Evolutionary conservation across 2,329 filamentous ascomycete species (phyloP), one percentile per base, ranked within the genome.

Genomic region (Canariomyces notabilis): DNA sequence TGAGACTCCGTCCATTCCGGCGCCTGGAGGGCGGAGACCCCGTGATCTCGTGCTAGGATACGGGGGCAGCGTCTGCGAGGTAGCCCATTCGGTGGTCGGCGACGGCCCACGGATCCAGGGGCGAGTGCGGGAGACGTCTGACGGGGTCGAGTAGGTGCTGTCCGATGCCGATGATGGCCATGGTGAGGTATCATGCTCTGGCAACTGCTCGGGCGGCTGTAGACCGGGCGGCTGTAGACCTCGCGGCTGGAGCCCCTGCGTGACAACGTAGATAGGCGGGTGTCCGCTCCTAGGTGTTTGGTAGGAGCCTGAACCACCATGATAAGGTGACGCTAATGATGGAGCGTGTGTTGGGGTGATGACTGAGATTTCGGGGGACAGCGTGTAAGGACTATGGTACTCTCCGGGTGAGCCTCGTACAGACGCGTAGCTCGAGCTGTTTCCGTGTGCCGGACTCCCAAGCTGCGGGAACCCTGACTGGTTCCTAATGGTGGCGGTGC

Each of bases 71-170:
- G 64, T 52, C 26, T 55, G 52, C 23, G 52, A 58, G 14, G 37
- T 26, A 9, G 53, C 46, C 67, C 67, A 71, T 16, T 64, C 61
- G 1, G 56, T 49, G 15, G 57, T 60, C 2, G 65, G 58, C 5
- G 62, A 53, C 8, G 55, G 56, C n/a, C 59, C 51, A 2, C 57
- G 49, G 6, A 54, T 59, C 60, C 49, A 57, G 15, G 38, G 33
- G 18, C 52, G 46, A 5, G 42, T 52, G 32, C 60, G 52, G 2
- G 63, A 56, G 36, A 59, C 63, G 12, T 71, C 70, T 6, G 71
- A 70, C 15, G 71, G 67, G 2, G 73, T 72, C 2, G 74, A 76
- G 52, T 70, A 75, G 19, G 62, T 64, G 58, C 72, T 75, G 36
- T 70, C 70, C 6, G 72, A 65, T n/a, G 69, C 63, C 11, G 73